Conservation (phyloP, 73 alveolate genomes). For the Breviolum minutum region DNA sequence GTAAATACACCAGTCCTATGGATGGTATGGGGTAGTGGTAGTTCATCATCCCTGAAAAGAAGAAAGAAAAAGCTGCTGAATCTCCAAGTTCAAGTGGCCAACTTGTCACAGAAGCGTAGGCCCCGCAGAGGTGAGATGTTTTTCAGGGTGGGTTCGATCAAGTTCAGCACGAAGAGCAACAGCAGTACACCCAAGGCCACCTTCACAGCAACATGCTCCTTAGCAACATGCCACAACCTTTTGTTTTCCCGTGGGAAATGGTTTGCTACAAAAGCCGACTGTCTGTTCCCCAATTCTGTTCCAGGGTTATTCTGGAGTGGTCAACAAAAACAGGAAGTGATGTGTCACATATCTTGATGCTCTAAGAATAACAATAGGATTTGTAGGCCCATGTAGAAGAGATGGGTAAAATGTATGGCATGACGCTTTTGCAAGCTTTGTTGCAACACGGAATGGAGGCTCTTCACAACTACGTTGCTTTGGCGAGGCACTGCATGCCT, state of each 20-base stretch:
- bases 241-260: not conserved
- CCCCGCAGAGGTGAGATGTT: constrained; percentile 79
- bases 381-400: not conserved
- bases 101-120: constrained; percentile 80
- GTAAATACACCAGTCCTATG: too few relatives aligned
- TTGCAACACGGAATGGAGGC: too few relatives aligned
- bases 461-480: not conserved
- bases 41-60: not conserved
- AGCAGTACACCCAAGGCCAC: constrained; percentile 86
- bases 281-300: not conserved
- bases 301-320: not conserved
- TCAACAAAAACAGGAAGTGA: too few relatives aligned
- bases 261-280: not conserved
- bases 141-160: constrained; percentile 68
- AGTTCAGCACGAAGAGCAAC: constrained; percentile 71
- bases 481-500: constrained; percentile 52
- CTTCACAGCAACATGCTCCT: constrained; percentile 92
- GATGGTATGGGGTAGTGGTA: too few relatives aligned
- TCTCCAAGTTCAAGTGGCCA: not conserved
- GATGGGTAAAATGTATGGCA: too few relatives aligned
- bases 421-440: too few relatives aligned
- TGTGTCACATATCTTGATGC: too few relatives aligned
- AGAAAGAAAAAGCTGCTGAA: too few relatives aligned
- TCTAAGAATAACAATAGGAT: not conserved
- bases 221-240: not conserved